Conservation (phyloP, 148 eudicot genomes). For the Cornus florida region DNA sequence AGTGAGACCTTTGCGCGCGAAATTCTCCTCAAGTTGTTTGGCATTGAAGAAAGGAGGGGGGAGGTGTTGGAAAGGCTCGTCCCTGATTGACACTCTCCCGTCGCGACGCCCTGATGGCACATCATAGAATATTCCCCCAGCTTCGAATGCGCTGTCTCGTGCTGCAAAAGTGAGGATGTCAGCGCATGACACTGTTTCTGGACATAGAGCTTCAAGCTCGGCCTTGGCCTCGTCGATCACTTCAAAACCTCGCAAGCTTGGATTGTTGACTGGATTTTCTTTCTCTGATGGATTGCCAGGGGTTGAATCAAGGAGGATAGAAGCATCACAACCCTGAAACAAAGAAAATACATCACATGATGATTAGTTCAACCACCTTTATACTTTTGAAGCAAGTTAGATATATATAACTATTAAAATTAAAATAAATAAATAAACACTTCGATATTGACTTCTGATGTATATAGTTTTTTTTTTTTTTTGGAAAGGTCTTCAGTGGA, state of each 20-base stretch:
- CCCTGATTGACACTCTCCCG: conserved; percentile 28
- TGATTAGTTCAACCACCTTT: not conserved
- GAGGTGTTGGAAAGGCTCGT: conserved; percentile 25
- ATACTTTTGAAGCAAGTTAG: not conserved
- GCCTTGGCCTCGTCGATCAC: conserved; percentile 50
- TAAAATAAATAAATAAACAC: too few relatives aligned
- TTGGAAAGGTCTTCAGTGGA: too few relatives aligned
- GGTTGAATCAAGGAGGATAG: conserved; percentile 42
- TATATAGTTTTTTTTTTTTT: too few relatives aligned
- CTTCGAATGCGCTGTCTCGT: conserved; percentile 36
- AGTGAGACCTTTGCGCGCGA: conserved; percentile 31
- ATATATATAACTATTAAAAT: too few relatives aligned
- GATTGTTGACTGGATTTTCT: conserved; percentile 35
- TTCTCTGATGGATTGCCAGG: conserved; percentile 35
- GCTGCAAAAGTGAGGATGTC: conserved; percentile 54
- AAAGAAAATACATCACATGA: not conserved
- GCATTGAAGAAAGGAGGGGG: conserved; percentile 32
- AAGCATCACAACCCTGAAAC: conserved; percentile 56
- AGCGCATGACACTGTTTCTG: conserved; percentile 42
- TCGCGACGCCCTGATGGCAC: conserved; percentile 43
- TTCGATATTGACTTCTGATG: not conserved
- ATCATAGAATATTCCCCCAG: conserved; percentile 30
- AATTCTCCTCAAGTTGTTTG: conserved; percentile 22
- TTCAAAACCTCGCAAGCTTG: conserved; percentile 39
- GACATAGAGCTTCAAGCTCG: conserved; percentile 41